Base-by-base conservation (phyloP, 129 eudicot species). In the Flaveria trinervia region DNA sequence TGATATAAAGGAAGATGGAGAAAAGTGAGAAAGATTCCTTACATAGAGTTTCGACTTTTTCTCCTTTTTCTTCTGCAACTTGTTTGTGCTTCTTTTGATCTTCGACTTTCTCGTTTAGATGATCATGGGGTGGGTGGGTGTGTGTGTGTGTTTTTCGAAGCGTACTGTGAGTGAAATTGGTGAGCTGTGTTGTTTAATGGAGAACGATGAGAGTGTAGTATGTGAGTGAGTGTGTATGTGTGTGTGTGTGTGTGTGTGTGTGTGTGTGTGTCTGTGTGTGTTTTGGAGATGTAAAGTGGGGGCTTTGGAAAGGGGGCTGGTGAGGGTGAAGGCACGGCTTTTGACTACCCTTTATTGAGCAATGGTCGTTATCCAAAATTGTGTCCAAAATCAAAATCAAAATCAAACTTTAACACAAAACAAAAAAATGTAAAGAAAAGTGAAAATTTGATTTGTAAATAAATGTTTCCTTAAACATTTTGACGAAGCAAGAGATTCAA, bases 281-380 rank as follows among this genome's bases (percentile, higher is more conserved):
- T 61, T 76, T 77, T 66, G 50, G 39, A 73, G 62, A 73, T 79
- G 73, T 67, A 80, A 74, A 73, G 84, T 57, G 51, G 44, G 50
- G 55, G 75, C 84, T 80, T 80, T 80, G 84, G 84, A 80, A 80
- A 80, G 59, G 84, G 84, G 80, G 79, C 51, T 80, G 71, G 70
- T 45, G 80, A 66, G 84, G 74, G 79, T 80, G 84, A 80, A 80
- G 84, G 84, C 79, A 80, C 79, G 75, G 68, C 84, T 80, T 80
- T 80, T 80, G 84, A 80, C 84, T 67, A 15, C 62, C 45, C 80
- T 80, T 80, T 80, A 80, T 80, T 74, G 75, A 80, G 84, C 79
- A 73, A 74, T 67, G 84, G 75, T 74, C 75, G 70, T 73, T 65
- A 68, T 73, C 65, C 74, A 8, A 74, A 54, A 45, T 12, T 65